Base-by-base conservation (phyloP, 1,139 yeast genomes). In the Kodamaea derodonti region DNA sequence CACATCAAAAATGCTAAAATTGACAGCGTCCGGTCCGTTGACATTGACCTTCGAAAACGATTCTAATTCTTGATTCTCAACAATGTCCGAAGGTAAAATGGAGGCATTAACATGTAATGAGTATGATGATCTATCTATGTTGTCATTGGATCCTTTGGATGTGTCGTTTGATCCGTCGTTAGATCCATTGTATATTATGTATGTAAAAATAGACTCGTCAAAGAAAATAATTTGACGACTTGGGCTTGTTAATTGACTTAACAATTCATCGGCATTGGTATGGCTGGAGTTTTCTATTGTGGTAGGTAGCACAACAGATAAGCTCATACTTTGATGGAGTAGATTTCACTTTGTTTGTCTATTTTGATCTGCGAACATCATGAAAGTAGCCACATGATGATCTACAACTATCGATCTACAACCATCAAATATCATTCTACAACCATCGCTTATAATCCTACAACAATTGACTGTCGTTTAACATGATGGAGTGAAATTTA, bases 201-300 rank as follows among this genome's bases (percentile, higher is more conserved):
- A 67, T 0, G 72, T 72, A n/a, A 40, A 37, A n/a, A 68, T 41
- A 1, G 51, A 33, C 41, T 69, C 74, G 44, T 68, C 74, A 38
- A 65, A 69, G 40, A 61, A 68, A 2, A 62, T 52, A 27, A 59
- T 44, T 20, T 49, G 44, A 13, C 49, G 39, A 23, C 29, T 34
- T 9, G 26, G 3, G 4, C 20, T 4, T 4, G 30, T 18, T 12
- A 40, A 27, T 27, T 36, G 35, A 13, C 25, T 29, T 26, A 32
- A 27, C 11, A 37, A 29, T 9, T 25, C 35, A 14, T 31, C 31
- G 11, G 17, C 6, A 12, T 27, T 13, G 9, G 15, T 31, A 4
- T 17, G 18, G 18, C 23, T 2, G 20, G 20, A 11, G 7, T 20
- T 13, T 23, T 28, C 35, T 4, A 32, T 20, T 9, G 34, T 20